phyloP scores from a whole-genome alignment of 2,329 filamentous ascomycete species.

The Verticillium klebahnii region DNA sequence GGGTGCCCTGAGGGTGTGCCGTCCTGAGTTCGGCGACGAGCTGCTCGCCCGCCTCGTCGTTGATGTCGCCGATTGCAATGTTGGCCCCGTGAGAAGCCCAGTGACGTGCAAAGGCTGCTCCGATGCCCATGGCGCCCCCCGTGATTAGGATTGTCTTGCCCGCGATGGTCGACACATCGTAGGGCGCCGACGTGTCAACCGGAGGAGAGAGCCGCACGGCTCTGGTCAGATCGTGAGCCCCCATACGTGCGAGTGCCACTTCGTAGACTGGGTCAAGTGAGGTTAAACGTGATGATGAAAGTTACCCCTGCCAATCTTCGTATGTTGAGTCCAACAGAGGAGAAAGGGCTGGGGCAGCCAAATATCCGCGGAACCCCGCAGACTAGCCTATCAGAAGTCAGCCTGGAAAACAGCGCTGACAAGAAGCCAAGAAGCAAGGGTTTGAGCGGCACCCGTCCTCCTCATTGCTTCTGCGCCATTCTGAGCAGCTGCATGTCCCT shows the following conservation, averaged over 20 bases:
- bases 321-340: neutral
- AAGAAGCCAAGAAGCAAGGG: neutral
- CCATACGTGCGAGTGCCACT: conserved; percentile 6
- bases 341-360: neutral
- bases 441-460: neutral
- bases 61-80: conserved; percentile 60
- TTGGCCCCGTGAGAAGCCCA: conserved; percentile 55
- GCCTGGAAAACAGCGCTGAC: neutral
- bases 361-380: neutral
- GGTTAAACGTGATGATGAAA: neutral
- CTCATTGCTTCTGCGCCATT: neutral
- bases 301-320: neutral
- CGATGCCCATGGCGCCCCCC: conserved; percentile 58
- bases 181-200: conserved; percentile 38
- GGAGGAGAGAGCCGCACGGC: conserved; percentile 30
- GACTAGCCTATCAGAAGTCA: neutral
- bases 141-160: conserved; percentile 60
- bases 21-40: conserved; percentile 49
- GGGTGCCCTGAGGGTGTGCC: conserved; percentile 29
- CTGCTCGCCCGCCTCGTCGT: conserved; percentile 45
- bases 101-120: conserved; percentile 46
- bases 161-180: conserved; percentile 38
- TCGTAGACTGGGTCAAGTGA: neutral
- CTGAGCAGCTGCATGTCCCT: neutral
- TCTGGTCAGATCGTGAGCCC: conserved; percentile 8